Conservation (phyloP, 441 rosid species). For the Syzygium malaccense region DNA sequence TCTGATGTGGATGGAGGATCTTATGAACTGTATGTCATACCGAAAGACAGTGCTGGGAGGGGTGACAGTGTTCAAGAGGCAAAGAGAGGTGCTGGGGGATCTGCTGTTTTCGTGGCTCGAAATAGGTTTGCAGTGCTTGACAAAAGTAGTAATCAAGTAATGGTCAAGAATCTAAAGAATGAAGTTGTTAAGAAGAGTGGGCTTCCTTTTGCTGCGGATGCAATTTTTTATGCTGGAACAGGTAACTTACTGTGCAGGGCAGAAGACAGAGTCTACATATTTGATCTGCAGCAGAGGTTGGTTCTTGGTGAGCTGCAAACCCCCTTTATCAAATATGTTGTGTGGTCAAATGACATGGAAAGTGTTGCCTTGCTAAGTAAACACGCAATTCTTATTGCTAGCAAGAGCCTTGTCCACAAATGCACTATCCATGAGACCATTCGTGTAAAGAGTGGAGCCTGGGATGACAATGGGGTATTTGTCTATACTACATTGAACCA, state of each 20-base stretch:
- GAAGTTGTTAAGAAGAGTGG: constrained; percentile 59
- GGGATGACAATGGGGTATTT: constrained; percentile 89
- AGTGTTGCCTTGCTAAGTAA: constrained; percentile 81
- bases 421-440: constrained; percentile 80
- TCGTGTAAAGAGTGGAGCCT: constrained; percentile 83
- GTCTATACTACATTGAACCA: constrained; percentile 75
- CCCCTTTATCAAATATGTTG: constrained; percentile 63
- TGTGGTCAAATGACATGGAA: constrained; percentile 89
- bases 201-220: constrained; percentile 62
- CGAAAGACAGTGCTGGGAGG: constrained; percentile 62
- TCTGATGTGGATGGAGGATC: constrained; percentile 88
- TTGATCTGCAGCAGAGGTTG: constrained; percentile 75
- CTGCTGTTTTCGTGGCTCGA: constrained; percentile 68
- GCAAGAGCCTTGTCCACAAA: constrained; percentile 64
- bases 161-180: constrained; percentile 60
- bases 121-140: constrained; percentile 79
- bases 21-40: constrained; percentile 69
- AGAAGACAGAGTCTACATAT: constrained; percentile 66
- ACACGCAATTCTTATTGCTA: constrained; percentile 78
- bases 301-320: constrained; percentile 79
- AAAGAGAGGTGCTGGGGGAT: constrained; percentile 67
- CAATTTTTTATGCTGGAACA: constrained; percentile 79
- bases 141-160: constrained; percentile 61
- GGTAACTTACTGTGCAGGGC: constrained; percentile 74
- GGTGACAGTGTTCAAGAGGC: constrained; percentile 68